These are phyloP conservation scores for Aspergillus uvarum DNA, from an alignment of 2,329 filamentous ascomycete genomes.

Conservation along the genomic window DNA sequence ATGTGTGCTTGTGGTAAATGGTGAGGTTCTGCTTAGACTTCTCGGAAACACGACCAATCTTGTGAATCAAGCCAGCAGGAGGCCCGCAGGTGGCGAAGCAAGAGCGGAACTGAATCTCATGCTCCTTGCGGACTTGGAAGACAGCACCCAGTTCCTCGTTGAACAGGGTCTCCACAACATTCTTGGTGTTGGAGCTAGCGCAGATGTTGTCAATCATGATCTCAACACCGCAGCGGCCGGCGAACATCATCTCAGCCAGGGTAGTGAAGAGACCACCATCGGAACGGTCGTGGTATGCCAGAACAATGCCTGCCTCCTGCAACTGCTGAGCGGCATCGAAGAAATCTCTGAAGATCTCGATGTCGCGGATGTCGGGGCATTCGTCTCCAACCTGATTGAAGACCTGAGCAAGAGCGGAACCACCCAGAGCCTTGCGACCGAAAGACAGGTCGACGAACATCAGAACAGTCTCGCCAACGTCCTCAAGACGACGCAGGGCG, in stretches of 20 bases:
- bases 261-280: constrained; percentile 92
- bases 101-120: constrained; percentile 81
- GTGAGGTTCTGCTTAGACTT: constrained; percentile 70
- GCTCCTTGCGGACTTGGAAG: constrained; percentile 85
- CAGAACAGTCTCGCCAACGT: constrained; percentile 83
- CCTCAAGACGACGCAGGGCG: constrained; percentile 75
- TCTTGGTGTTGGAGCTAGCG: constrained; percentile 60
- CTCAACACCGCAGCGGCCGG: constrained; percentile 83
- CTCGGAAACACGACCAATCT: constrained; percentile 73
- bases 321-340: constrained; percentile 78
- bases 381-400: constrained; percentile 83
- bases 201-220: constrained; percentile 72
- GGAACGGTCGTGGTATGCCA: constrained; percentile 92
- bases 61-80: constrained; percentile 75
- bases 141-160: constrained; percentile 95
- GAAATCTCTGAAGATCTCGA: constrained; percentile 79
- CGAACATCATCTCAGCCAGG: constrained; percentile 96
- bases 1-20: constrained; percentile 68
- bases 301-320: constrained; percentile 68
- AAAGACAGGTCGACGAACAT: constrained; percentile 88
- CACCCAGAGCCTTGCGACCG: constrained; percentile 78
- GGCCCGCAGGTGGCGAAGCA: constrained; percentile 91
- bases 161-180: constrained; percentile 78
- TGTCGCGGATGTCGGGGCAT: constrained; percentile 80
- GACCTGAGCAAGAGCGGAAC: constrained; percentile 86